Percentiles rank a stretch among this genome's conserved stretches.
Conservation (phyloP, 371 early-diverging fungal species). For the Thermomucor indicae-seudaticae region DNA sequence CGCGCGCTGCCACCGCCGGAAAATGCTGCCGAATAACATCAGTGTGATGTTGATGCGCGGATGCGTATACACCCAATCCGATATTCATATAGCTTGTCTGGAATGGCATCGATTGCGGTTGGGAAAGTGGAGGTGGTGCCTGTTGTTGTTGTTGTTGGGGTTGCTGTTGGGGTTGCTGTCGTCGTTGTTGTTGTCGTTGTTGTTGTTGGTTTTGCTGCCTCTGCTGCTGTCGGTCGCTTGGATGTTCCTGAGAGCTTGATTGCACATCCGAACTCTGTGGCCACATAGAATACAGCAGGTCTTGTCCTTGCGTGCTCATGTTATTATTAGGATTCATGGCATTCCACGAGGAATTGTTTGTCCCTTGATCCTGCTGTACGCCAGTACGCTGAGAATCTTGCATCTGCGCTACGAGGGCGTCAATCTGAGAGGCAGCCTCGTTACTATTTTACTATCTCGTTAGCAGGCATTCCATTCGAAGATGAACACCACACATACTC, state of each 20-base stretch:
- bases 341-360: too few species aligned
- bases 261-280: conserved; percentile 6
- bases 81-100: conserved; percentile 38
- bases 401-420: conserved; percentile 7
- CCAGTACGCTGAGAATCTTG: neutral
- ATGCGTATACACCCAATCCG: conserved; percentile 47
- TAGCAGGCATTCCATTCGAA: too few species aligned
- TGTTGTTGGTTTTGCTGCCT: neutral
- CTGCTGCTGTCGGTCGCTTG: conserved; percentile 1
- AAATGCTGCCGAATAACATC: conserved; percentile 48
- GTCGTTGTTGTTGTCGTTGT: neutral
- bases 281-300: conserved; percentile 24
- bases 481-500: too few species aligned
- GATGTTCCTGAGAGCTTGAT: neutral
- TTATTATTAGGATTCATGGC: too few species aligned
- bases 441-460: too few species aligned
- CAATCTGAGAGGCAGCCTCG: conserved; percentile 1
- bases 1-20: conserved; percentile 15
- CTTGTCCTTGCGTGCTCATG: too few species aligned
- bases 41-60: conserved; percentile 49
- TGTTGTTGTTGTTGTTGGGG: conserved; percentile 4
- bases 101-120: conserved; percentile 7
- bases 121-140: neutral
- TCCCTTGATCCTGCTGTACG: neutral
- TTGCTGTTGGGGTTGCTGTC: conserved; percentile 6